Base-by-base conservation (phyloP, 768 basidiomycete species). In the Leccinum longicurvipes region DNA sequence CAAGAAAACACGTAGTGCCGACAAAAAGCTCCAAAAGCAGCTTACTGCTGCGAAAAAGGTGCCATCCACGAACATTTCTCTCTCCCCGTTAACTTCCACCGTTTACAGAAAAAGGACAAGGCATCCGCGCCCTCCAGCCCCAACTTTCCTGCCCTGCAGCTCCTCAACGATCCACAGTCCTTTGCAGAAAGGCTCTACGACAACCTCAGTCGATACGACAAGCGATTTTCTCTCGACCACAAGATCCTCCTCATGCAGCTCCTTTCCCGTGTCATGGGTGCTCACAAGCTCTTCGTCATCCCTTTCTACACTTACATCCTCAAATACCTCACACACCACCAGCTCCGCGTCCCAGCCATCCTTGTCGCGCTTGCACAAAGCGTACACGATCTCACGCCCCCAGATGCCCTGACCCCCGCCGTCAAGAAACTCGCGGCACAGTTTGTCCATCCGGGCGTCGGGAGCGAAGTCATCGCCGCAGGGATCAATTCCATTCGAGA, bases 181-280 rank as follows among this genome's bases (percentile, higher is more conserved):
- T 98, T 98, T 67, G 87, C 85, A 25, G 97, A 99, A 74, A 94
- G 90, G 71, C 80, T 99, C 0, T 97, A 93, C 67, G 89, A 93
- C 62, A 80, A 82, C 50, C 76, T 99, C 41, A 84, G 84, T 63
- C 81, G 79, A 44, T 85, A 94, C 71, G 96, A 98, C 79, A 94
- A 93, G 71, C 89, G 89, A n/a, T 93, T 92, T 68, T 90, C 92
- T 29, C 82, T 98, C 55, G 95, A 98, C 63, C 97, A 98, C 79
- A 98, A 97, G 74, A 89, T 99, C 54, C 80, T 98, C 59, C 79
- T 98, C 69, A 96, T 98, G 93, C 93, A 97, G 68, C 87, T 99
- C 49, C 82, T 98, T 45, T 90, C 93, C 4, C 86, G 97, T 47
- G 89, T 98, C 32, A 94, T 93, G 84, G 92, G 92, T 27, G 76